Conservation (phyloP, 331 rosid species). For the Phaseolus coccineus region DNA sequence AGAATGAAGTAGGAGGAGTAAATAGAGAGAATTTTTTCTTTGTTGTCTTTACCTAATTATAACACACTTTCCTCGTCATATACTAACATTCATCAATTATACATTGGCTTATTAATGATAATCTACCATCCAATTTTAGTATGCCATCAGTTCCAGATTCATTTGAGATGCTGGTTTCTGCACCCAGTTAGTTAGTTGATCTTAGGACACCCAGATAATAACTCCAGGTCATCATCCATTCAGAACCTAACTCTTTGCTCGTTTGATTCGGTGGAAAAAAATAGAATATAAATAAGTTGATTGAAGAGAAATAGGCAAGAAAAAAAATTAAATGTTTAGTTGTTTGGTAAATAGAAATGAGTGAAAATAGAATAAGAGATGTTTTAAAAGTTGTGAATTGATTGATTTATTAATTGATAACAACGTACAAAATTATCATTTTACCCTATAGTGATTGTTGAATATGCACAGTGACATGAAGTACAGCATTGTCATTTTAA, state of each 20-base stretch:
- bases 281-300: too few species aligned
- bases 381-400: too few species aligned
- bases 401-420: too few species aligned
- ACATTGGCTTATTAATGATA: neutral
- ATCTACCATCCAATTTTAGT: neutral
- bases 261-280: too few species aligned
- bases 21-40: neutral
- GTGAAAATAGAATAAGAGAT: too few species aligned
- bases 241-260: neutral
- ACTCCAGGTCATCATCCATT: neutral
- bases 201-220: neutral
- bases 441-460: too few species aligned
- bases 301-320: too few species aligned
- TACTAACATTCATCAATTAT: neutral
- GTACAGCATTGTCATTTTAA: too few species aligned
- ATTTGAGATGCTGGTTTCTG: neutral
- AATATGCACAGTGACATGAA: too few species aligned
- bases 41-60: constrained; percentile 17
- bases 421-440: too few species aligned
- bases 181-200: neutral
- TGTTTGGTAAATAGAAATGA: too few species aligned
- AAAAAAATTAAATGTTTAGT: too few species aligned
- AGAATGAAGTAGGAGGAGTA: neutral
- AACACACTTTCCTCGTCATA: constrained; percentile 1
- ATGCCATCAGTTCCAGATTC: neutral